phyloP scores from a whole-genome alignment of 257 asterid species.

The Euphrasia confusa region DNA sequence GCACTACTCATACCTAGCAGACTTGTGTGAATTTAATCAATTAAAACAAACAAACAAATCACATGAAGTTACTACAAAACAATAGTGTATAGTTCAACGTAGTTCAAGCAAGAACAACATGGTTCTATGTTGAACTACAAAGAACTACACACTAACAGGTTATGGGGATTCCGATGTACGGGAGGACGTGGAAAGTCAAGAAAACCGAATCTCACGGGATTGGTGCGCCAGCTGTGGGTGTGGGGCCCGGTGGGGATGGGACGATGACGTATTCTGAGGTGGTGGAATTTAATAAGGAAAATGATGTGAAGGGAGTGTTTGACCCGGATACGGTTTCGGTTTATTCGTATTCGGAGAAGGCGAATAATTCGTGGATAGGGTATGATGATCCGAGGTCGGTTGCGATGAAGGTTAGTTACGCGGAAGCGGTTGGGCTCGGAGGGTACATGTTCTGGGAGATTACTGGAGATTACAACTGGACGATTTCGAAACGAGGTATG shows the following conservation, averaged over 20 bases:
- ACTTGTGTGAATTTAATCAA: too few relatives aligned
- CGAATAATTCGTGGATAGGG: constrained; percentile 65
- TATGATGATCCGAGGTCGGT: constrained; percentile 54
- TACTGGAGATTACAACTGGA: constrained; percentile 49
- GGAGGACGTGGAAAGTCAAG: constrained; percentile 68
- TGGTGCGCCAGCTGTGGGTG: constrained; percentile 64
- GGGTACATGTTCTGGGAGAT: constrained; percentile 85
- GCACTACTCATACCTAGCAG: too few relatives aligned
- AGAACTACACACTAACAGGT: too few relatives aligned
- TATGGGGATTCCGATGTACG: constrained; percentile 78
- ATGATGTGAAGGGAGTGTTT: constrained; percentile 44
- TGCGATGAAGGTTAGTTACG: constrained; percentile 38
- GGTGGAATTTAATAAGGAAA: constrained; percentile 42
- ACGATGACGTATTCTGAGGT: constrained; percentile 50
- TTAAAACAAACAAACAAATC: too few relatives aligned
- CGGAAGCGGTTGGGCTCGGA: constrained; percentile 41
- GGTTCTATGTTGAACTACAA: too few relatives aligned
- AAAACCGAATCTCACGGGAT: constrained; percentile 37
- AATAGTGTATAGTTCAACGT: too few relatives aligned
- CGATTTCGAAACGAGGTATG: constrained; percentile 56
- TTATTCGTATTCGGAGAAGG: constrained; percentile 67
- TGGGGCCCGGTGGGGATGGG: constrained; percentile 50
- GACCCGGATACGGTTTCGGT: constrained; percentile 52
- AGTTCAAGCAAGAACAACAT: too few relatives aligned
- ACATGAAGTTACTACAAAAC: too few relatives aligned